A percentile compares a stretch with the other conserved stretches of the same genome.
These are phyloP conservation scores for Russula emetica DNA, from an alignment of 768 basidiomycete species.

Conservation along the genomic window DNA sequence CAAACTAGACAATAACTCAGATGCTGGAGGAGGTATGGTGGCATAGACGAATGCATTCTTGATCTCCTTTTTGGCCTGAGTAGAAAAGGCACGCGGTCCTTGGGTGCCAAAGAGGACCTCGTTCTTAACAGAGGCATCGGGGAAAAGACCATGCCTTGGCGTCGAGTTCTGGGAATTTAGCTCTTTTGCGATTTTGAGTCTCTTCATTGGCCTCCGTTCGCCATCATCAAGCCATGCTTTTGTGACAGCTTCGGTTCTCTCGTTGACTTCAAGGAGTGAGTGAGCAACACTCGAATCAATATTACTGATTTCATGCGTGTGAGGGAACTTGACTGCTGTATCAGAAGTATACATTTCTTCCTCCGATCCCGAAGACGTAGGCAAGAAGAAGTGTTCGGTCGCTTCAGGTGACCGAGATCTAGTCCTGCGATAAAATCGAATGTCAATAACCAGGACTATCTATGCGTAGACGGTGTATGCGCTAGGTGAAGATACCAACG, in stretches of 20 bases:
- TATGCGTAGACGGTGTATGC: not conserved
- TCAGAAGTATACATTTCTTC: conserved; percentile 13
- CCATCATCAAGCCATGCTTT: conserved; percentile 10
- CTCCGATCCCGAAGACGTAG: conserved; percentile 8
- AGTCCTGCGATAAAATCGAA: not conserved
- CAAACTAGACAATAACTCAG: conserved; percentile 44
- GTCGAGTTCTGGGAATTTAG: not conserved
- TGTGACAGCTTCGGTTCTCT: conserved; percentile 11
- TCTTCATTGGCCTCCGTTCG: conserved; percentile 24
- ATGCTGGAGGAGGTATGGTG: conserved; percentile 46
- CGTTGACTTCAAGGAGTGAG: not conserved
- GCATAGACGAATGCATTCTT: conserved; percentile 44
- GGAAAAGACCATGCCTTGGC: conserved; percentile 5
- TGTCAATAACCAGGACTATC: not conserved
- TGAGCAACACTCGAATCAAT: conserved; percentile 3
- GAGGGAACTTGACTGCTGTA: conserved; percentile 6
- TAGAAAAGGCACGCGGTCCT: conserved; percentile 18
- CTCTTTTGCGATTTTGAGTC: conserved; percentile 11
- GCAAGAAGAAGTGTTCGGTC: conserved; percentile 14
- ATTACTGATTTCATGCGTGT: conserved; percentile 7
- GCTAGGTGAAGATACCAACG: not conserved
- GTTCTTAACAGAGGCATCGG: not conserved
- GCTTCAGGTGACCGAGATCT: not conserved
- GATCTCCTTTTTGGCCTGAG: conserved; percentile 32
- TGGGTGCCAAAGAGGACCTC: conserved; percentile 12